A percentile compares a stretch with the other conserved stretches of the same genome.
Evolutionary conservation across 1,284 basidiomycete species (phyloP).

Genomic region (Leccinum huronense): DNA sequence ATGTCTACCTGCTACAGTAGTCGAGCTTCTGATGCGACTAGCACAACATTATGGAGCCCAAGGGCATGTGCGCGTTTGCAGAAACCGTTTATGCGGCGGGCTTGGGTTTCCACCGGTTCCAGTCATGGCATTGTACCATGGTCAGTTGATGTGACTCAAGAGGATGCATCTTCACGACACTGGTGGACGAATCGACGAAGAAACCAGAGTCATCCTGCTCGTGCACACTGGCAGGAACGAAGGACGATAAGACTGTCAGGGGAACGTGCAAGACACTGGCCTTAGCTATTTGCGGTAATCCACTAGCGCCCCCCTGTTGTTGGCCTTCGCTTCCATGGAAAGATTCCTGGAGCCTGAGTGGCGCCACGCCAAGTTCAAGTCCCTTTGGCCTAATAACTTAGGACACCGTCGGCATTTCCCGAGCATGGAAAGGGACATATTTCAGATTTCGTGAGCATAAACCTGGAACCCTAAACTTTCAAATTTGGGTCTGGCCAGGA

Average conservation of each 20-base stretch:
- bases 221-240: no score
- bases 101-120: background rate
- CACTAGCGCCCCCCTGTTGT: background rate
- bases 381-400: background rate
- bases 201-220: background rate
- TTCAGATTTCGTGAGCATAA: no score
- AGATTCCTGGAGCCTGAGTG: background rate
- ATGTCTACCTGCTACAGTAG: no score
- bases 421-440: no score
- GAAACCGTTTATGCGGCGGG: background rate
- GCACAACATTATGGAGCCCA: background rate
- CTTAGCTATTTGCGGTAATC: background rate
- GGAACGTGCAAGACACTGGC: background rate
- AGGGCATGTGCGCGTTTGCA: background rate
- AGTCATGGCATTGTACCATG: background rate
- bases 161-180: background rate
- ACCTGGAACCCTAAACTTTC: no score
- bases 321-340: background rate
- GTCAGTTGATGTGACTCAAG: background rate
- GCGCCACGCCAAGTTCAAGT: background rate
- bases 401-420: no score
- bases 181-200: background rate
- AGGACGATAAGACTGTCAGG: no score
- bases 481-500: no score
- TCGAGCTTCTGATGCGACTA: no score